These are phyloP conservation scores for Pilatotrama ljubarskyi DNA, from an alignment of 768 basidiomycete species.

Conservation along the genomic window DNA sequence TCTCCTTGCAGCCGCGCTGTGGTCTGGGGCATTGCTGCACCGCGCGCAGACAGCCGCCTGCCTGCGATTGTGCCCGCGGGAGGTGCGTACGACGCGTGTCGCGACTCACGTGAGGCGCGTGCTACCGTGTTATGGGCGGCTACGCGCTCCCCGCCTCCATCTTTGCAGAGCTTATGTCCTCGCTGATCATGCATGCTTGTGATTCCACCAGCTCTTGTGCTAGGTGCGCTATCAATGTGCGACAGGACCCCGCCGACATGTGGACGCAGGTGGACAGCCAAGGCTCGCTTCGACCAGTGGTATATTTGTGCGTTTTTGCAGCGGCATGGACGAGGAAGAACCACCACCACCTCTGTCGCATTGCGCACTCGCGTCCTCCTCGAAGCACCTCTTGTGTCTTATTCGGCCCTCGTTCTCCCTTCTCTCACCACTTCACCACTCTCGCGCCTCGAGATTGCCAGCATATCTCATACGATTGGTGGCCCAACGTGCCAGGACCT, in stretches of 20 bases:
- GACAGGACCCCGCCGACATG: conserved; percentile 6
- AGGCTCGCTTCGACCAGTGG: conserved; percentile 5
- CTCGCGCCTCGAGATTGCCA: conserved; percentile 17
- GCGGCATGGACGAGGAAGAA: neutral
- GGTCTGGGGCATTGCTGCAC: conserved; percentile 8
- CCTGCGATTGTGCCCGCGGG: conserved; percentile 1
- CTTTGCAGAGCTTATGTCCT: conserved; percentile 21
- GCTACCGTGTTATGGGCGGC: conserved; percentile 28
- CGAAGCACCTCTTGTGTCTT: conserved; percentile 5
- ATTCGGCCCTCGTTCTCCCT: conserved; percentile 11
- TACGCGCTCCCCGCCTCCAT: conserved; percentile 2
- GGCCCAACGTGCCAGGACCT: conserved; percentile 8
- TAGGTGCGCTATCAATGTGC: conserved; percentile 16
- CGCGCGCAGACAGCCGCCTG: neutral
- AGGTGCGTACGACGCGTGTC: conserved; percentile 24
- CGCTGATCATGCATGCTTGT: conserved; percentile 26
- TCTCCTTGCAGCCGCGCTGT: conserved; percentile 9
- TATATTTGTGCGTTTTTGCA: conserved; percentile 15
- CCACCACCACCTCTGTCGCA: conserved; percentile 15
- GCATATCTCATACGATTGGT: conserved; percentile 9
- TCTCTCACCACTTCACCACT: conserved; percentile 1
- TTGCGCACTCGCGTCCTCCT: conserved; percentile 18
- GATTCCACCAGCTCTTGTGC: conserved; percentile 4
- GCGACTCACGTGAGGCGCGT: conserved; percentile 27
- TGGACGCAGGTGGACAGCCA: neutral